These are phyloP conservation scores for Straminergon stramineum DNA, from an alignment of 225 moss, liverwort and hornwort species.

Conservation along the genomic window DNA sequence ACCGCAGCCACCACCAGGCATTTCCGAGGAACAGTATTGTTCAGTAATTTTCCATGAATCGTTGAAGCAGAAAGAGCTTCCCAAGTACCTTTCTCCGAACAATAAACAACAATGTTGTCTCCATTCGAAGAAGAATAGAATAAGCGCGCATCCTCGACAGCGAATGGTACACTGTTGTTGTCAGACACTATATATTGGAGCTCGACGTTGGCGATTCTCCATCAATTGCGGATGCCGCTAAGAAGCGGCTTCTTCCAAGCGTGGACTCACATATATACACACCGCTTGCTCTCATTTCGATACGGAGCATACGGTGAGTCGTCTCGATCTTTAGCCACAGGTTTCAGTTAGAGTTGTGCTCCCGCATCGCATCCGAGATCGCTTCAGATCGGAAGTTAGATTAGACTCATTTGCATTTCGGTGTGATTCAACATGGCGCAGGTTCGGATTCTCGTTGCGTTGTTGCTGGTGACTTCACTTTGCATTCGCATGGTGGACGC, in stretches of 20 bases:
- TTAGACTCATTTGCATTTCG: background rate
- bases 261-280: background rate
- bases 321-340: background rate
- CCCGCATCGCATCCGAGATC: no score
- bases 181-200: background rate
- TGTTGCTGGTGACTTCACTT: background rate
- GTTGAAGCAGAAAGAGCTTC: no score
- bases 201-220: background rate
- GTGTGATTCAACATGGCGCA: background rate
- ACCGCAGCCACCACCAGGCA: background rate
- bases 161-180: background rate
- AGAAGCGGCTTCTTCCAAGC: background rate
- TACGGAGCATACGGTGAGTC: no score
- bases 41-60: background rate
- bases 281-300: fast-evolving
- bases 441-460: background rate
- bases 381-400: background rate
- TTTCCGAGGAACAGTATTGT: background rate
- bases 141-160: no score
- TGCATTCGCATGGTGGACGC: background rate
- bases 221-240: background rate
- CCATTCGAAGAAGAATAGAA: no score
- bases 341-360: background rate
- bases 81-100: no score
- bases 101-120: background rate